Evolutionary conservation across 345 rosid species (phyloP).

Genomic region (Combretum micranthum): DNA sequence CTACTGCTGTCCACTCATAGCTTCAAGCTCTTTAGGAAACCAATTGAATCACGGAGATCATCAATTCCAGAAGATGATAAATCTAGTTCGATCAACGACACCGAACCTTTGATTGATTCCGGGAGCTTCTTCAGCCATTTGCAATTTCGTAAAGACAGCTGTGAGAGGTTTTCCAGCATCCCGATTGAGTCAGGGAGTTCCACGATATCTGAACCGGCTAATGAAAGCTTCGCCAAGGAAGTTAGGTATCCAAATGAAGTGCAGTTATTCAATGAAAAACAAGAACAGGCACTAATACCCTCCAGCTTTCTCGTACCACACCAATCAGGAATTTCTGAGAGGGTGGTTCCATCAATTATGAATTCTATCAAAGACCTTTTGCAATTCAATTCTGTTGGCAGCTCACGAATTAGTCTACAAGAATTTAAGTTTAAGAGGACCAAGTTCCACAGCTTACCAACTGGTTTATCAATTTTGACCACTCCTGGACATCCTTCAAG

Average conservation of each 20-base stretch:
- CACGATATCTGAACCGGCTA: not conserved
- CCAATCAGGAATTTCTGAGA: not conserved
- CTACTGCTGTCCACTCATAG: not conserved
- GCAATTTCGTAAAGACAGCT: not conserved
- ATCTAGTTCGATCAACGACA: not conserved
- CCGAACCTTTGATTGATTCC: not conserved
- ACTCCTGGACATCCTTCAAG: not conserved
- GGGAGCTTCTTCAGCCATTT: not conserved
- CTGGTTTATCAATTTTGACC: not conserved
- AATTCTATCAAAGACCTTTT: not conserved
- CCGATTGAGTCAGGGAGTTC: constrained; percentile 1
- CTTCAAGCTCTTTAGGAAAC: not conserved
- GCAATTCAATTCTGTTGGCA: constrained; percentile 1
- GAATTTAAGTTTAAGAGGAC: not conserved
- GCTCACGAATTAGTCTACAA: not conserved
- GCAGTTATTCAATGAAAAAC: not conserved
- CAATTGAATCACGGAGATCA: not conserved
- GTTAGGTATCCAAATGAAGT: not conserved
- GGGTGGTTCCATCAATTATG: not conserved
- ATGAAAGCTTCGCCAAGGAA: not conserved
- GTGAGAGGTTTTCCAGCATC: not conserved
- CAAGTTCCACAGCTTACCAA: not conserved
- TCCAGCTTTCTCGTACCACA: not conserved
- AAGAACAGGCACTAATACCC: not conserved
- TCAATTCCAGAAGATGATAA: not conserved